These are phyloP conservation scores for Potentilla sterilis DNA, from an alignment of 306 rosid species.

Conservation along the genomic window DNA sequence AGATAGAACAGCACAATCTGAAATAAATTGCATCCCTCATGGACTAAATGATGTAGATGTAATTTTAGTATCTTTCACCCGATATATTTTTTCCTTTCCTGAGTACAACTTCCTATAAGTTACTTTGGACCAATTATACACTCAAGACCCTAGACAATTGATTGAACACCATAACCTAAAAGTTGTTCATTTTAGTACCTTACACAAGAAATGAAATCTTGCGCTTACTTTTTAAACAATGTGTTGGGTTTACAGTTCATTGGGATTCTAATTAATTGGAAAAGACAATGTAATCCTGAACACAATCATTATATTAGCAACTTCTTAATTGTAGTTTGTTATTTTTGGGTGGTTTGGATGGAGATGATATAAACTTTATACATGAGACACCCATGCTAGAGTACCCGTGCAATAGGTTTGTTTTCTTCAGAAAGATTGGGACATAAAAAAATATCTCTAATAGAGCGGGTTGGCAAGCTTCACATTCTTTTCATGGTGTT, in stretches of 20 bases:
- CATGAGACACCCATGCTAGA: not conserved
- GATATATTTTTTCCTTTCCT: not conserved
- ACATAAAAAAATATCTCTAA: not conserved
- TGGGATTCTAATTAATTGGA: not conserved
- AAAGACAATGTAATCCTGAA: not conserved
- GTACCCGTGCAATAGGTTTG: not conserved
- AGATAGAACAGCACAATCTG: not conserved
- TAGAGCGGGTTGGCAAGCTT: not conserved
- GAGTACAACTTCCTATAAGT: not conserved
- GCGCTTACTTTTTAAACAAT: not conserved
- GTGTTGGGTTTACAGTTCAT: not conserved
- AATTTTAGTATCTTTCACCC: not conserved
- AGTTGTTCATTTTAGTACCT: not conserved
- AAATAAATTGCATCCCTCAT: not conserved
- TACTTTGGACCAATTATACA: too few relatives aligned
- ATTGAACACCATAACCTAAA: too few relatives aligned
- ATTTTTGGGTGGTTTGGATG: not conserved
- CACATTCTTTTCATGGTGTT: not conserved
- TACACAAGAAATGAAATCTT: not conserved
- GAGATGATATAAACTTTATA: not conserved
- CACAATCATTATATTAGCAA: not conserved
- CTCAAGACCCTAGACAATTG: too few relatives aligned
- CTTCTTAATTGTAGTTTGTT: not conserved
- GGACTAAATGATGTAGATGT: not conserved
- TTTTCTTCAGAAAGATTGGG: not conserved